Conservation (phyloP, 441 rosid genomes). For the Erodium trifolium region DNA sequence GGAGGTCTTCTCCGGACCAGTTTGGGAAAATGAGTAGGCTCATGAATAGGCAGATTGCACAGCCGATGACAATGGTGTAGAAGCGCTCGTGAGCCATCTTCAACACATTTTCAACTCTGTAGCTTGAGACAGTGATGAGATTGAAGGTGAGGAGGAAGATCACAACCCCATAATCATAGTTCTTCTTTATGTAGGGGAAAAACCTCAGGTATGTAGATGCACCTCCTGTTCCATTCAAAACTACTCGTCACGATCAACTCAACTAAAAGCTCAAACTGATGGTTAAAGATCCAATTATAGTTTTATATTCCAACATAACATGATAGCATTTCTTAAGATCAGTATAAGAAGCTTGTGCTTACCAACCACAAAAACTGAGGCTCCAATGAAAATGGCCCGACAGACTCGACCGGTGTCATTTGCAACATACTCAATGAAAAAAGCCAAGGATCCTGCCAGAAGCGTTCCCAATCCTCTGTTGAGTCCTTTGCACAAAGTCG, state of each 20-base stretch:
- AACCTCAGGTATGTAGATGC: slow-evolving; percentile 67
- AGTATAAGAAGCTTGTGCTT: neutral
- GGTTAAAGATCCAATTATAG: too few species aligned
- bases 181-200: slow-evolving; percentile 69
- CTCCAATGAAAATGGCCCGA: slow-evolving; percentile 64
- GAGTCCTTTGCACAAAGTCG: slow-evolving; percentile 79
- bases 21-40: slow-evolving; percentile 56
- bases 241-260: too few species aligned
- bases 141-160: slow-evolving; percentile 79
- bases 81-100: slow-evolving; percentile 58
- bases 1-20: slow-evolving; percentile 91
- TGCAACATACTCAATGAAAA: slow-evolving; percentile 52
- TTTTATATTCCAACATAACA: too few species aligned
- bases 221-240: slow-evolving; percentile 36
- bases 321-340: too few species aligned
- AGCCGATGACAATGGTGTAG: slow-evolving; percentile 63
- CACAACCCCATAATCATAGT: slow-evolving; percentile 73
- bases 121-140: slow-evolving; percentile 73
- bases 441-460: slow-evolving; percentile 64
- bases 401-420: slow-evolving; percentile 40
- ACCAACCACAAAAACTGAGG: slow-evolving; percentile 63
- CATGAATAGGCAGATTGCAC: slow-evolving; percentile 65
- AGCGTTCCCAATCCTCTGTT: slow-evolving; percentile 80
- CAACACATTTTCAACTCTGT: slow-evolving; percentile 46
- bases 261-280: neutral